Base-by-base conservation (phyloP, 2,329 filamentous ascomycete genomes). In the Sporothrix globosa region DNA sequence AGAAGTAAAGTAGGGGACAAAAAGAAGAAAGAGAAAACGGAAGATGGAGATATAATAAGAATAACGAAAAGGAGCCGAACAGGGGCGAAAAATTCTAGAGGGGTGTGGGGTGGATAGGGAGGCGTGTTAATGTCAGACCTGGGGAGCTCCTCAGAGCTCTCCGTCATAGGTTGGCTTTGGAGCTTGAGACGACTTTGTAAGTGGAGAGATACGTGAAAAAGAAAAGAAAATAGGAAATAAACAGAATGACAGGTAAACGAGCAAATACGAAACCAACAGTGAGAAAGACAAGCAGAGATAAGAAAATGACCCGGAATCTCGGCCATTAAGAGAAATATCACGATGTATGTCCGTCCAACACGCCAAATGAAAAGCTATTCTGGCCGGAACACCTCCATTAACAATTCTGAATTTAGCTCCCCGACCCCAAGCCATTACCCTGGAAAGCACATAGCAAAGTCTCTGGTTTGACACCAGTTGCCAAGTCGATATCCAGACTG, bases 1-100 rank as follows among this genome's bases (percentile, higher is more conserved):
- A 39, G 41, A 63, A 27, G 14, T 71, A 63, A 61, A 68, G 53
- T 61, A 71, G 70, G 68, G 66, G 63, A 73, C 74, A 73, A 75
- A 72, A 58, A 72, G 19, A 34, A 48, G 17, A 30, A 24, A 46
- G 6, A 52, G 50, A 30, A 10, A 24, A 46, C 34, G 1, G 21
- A 53, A 30, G n/a, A 44, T 4, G 19, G 13, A n/a, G 14, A 69
- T 1, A n/a, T 48, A 14, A 11, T n/a, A 53, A n/a, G 10, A 39
- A 41, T 44, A 34, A 34, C 41, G 27, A 3, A 54, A 11, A 30
- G 39, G 30, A 44, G 10, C 50, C 41, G 24, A n/a, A 19, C 60
- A 65, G 60, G 63, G 46, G 46, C 17, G 24, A 34, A 50, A 39
- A 27, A 41, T 27, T 46, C 14, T 46, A 41, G 13, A 41, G n/a